Evolutionary conservation across 2,329 filamentous ascomycete genomes (phyloP).

Genomic region (Ceratocystis colombiana): DNA sequence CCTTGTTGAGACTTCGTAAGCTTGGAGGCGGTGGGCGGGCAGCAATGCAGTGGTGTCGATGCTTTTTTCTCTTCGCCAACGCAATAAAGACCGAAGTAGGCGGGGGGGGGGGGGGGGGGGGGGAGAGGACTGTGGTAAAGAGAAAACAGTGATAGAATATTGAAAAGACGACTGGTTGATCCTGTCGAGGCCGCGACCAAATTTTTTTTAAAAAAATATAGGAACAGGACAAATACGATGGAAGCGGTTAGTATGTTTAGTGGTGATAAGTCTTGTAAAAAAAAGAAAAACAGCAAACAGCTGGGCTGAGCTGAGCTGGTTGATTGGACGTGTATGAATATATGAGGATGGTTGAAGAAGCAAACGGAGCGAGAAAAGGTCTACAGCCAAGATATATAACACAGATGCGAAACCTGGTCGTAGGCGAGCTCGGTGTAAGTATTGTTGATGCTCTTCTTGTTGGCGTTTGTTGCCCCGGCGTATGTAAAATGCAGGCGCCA

Average conservation of each 20-base stretch:
- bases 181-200: not conserved
- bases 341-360: not conserved
- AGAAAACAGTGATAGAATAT: not conserved
- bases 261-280: too few relatives aligned
- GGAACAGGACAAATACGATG: not conserved
- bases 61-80: constrained; percentile 9
- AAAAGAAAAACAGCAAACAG: too few relatives aligned
- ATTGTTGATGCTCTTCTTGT: not conserved
- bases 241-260: not conserved
- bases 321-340: not conserved
- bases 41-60: constrained; percentile 10
- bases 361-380: not conserved
- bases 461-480: not conserved
- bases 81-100: not conserved
- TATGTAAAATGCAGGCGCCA: not conserved
- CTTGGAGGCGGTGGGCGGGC: constrained; percentile 10
- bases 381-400: constrained; percentile 1
- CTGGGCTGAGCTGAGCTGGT: not conserved
- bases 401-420: not conserved
- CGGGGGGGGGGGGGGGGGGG: not conserved
- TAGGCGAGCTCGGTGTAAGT: not conserved
- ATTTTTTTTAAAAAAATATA: not conserved
- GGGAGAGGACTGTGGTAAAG: not conserved
- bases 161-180: not conserved
- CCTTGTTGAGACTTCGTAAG: constrained; percentile 5